Evolutionary conservation across 2,329 filamentous ascomycete genomes (phyloP).

Genomic region (Xylariaceae sp.): DNA sequence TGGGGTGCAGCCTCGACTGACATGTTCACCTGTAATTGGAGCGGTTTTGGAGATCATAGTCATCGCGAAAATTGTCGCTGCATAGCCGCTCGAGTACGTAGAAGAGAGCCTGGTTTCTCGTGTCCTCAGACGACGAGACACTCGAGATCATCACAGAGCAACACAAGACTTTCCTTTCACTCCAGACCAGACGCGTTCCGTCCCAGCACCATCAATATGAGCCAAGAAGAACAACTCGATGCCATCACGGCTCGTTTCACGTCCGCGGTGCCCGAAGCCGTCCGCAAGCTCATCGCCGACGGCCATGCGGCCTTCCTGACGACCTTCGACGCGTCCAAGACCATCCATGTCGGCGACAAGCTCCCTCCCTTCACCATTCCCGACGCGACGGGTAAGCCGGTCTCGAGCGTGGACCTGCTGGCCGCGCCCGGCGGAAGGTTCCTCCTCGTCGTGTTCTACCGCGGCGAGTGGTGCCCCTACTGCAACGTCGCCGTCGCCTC

Average conservation of each 20-base stretch:
- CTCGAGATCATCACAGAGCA: no score
- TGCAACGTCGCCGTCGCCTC: constrained; percentile 36
- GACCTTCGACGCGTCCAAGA: constrained; percentile 20
- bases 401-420: constrained; percentile 26
- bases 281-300: constrained; percentile 5
- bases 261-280: constrained; percentile 3
- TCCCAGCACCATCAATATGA: constrained; percentile 6
- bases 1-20: no score
- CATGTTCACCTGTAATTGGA: no score
- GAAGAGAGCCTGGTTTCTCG: no score
- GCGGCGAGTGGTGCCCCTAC: constrained; percentile 42
- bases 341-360: constrained; percentile 29
- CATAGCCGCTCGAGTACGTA: no score
- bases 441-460: constrained; percentile 42
- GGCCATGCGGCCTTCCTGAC: constrained; percentile 11
- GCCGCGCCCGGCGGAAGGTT: constrained; percentile 8
- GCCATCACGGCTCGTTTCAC: constrained; percentile 3
- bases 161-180: no score
- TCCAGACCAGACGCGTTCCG: no score
- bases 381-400: constrained; percentile 30
- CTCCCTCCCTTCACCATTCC: constrained; percentile 31
- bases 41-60: no score
- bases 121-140: no score
- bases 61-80: no score
- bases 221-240: constrained; percentile 10